Evolutionary conservation across 345 rosid genomes (phyloP), one percentile per base, ranked within the genome.

Genomic region (Rhodamnia argentea): DNA sequence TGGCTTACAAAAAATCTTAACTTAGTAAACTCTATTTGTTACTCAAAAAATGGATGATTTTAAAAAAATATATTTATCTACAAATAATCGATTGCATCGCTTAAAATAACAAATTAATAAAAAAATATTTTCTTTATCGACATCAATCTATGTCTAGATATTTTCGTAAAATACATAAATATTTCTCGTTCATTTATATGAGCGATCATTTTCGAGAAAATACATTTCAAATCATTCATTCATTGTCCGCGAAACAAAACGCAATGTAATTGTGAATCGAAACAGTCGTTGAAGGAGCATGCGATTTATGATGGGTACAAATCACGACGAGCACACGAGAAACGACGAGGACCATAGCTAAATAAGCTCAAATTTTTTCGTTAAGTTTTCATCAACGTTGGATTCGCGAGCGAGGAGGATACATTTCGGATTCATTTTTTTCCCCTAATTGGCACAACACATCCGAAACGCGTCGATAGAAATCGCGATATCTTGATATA

Each of bases 21-120:
- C 13, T 37, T 18, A 37, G 2, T 37, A 37, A 70, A 9, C 12
- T 18, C 3, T 1, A 1, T 37, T 4, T 2, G 0, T 9, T 10
- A 9, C 0, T 4, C 0, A 0, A 10, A 37, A 70, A 70, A 70
- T 18, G 0, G 37, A 32, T 32, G 0, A 70, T 70, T 70, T 52
- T 15, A 1, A 5, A 62, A 62, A 29, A 51, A 51, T 7, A 51
- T 12, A 29, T 29, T 13, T 62, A 27, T 29, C 3, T 15, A 2
- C 4, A 20, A 16, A 29, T 5, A 0, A 64, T 20, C 11, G 2
- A 0, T 70, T 37, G 4, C 18, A 10, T 1, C 0, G 0, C 47
- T 32, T 18, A 70, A 32, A 37, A 70, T 37, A 2, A 70, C 10
- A 37, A 37, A 3, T 18, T 1, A 0, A 18, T 37, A 1, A 51